phyloP scores from a whole-genome alignment of 768 basidiomycete genomes.

The Auricularia cornea region DNA sequence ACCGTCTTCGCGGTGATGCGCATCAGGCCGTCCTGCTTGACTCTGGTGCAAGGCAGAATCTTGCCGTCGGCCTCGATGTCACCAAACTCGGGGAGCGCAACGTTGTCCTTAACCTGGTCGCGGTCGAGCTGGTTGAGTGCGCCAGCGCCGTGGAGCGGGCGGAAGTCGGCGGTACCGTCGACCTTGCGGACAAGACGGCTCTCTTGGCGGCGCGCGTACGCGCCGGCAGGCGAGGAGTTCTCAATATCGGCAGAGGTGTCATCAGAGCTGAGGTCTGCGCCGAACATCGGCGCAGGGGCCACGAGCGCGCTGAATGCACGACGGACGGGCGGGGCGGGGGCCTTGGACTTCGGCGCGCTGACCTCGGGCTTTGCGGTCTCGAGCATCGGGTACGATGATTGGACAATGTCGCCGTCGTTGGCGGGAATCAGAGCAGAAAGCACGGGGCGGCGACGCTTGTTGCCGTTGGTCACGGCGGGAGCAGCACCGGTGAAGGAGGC shows the following conservation, averaged over 20 bases:
- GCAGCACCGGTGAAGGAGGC: constrained; percentile 46
- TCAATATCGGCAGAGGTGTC: constrained; percentile 47
- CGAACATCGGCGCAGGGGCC: constrained; percentile 24
- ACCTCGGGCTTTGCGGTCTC: constrained; percentile 9
- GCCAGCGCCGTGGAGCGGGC: constrained; percentile 61
- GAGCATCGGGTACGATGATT: constrained; percentile 37
- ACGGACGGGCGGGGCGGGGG: constrained; percentile 43
- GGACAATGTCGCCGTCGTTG: constrained; percentile 28
- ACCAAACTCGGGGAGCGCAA: constrained; percentile 77
- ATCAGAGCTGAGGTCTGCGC: constrained; percentile 12
- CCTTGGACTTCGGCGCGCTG: constrained; percentile 9
- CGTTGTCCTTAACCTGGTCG: constrained; percentile 34
- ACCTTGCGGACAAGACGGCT: constrained; percentile 69
- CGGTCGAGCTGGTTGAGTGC: constrained; percentile 35
- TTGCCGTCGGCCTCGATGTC: constrained; percentile 92
- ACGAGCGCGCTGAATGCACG: constrained; percentile 73
- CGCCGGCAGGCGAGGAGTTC: constrained; percentile 58
- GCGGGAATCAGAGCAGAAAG: constrained; percentile 56
- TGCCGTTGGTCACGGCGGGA: constrained; percentile 31
- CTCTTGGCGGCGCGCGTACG: constrained; percentile 70
- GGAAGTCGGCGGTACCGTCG: constrained; percentile 76
- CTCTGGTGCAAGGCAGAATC: constrained; percentile 86
- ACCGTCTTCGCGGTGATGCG: constrained; percentile 78
- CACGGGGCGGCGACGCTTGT: constrained; percentile 59
- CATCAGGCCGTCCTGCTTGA: constrained; percentile 93